phyloP scores from a whole-genome alignment of 2,329 filamentous ascomycete genomes.

The Fusarium veterinarium region DNA sequence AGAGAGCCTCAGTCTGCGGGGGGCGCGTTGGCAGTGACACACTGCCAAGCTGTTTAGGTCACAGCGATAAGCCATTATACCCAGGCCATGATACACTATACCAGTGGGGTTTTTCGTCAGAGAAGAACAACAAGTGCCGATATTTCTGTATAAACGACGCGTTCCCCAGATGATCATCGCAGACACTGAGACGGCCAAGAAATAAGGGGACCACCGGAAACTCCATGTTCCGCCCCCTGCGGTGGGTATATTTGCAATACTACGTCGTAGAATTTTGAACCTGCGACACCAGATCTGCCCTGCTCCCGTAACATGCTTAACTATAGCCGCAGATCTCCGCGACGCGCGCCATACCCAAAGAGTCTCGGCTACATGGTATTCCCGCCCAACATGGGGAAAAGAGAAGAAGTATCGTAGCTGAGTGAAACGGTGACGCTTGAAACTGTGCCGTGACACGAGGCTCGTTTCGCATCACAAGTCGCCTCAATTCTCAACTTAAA shows the following conservation, averaged over 20 bases:
- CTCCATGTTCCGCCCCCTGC: neutral
- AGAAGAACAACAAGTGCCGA: neutral
- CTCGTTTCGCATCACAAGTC: constrained; percentile 6
- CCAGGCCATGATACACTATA: neutral
- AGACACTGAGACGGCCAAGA: constrained; percentile 4
- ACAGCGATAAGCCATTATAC: neutral
- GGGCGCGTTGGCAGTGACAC: neutral
- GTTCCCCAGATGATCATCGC: constrained; percentile 2
- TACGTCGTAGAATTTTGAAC: neutral
- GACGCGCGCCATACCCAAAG: neutral
- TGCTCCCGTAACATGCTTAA: constrained; percentile 16
- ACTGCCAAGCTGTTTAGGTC: neutral
- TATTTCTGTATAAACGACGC: neutral
- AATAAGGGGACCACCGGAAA: constrained; percentile 1
- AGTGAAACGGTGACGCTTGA: constrained; percentile 19
- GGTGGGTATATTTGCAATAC: neutral
- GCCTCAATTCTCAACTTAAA: constrained; percentile 17
- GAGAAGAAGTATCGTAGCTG: neutral
- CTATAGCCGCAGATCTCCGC: constrained; percentile 3
- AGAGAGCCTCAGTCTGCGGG: neutral
- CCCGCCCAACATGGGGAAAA: neutral
- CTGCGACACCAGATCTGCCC: constrained; percentile 7
- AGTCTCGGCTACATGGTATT: neutral
- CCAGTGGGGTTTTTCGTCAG: neutral
- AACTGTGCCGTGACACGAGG: constrained; percentile 11